These are phyloP conservation scores for Przewalskia tangutica DNA, from an alignment of 257 asterid species.

Conservation along the genomic window DNA sequence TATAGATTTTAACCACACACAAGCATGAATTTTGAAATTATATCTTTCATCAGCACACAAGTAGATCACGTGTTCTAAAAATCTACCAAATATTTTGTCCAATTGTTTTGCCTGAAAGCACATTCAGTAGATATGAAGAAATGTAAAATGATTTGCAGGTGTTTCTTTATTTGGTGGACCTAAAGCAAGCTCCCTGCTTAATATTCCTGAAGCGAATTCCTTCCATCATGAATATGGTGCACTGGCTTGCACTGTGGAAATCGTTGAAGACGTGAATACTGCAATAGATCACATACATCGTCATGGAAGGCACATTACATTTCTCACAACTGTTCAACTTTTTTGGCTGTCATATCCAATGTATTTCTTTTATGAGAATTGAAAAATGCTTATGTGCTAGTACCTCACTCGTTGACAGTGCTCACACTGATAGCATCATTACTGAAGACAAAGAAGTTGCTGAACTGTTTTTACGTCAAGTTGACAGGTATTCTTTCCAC, in stretches of 20 bases:
- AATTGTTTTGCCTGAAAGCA: not conserved
- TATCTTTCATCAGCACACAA: not conserved
- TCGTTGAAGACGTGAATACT: slow-evolving; percentile 84
- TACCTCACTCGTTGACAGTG: slow-evolving; percentile 42
- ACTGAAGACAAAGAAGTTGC: slow-evolving; percentile 73
- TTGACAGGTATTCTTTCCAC: slow-evolving; percentile 38
- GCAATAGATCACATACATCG: slow-evolving; percentile 88
- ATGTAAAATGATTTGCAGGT: slow-evolving; percentile 34
- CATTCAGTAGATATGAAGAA: not conserved
- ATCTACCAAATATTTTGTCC: not conserved
- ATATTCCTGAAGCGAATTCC: slow-evolving; percentile 64
- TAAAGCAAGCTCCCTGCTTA: slow-evolving; percentile 54
- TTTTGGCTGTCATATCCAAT: not conserved
- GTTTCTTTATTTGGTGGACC: slow-evolving; percentile 83
- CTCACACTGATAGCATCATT: slow-evolving; percentile 82
- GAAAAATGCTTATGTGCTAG: slow-evolving; percentile 2
- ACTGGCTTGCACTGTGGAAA: slow-evolving; percentile 83
- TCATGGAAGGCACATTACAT: slow-evolving; percentile 67
- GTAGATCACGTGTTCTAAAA: not conserved
- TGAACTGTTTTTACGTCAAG: slow-evolving; percentile 55
- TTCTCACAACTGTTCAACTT: not conserved
- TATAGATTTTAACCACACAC: not conserved
- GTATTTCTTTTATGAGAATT: not conserved
- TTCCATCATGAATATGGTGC: slow-evolving; percentile 93
- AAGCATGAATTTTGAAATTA: not conserved